Evolutionary conservation across 2,329 filamentous ascomycete species (phyloP).

Genomic region (Cercospora brassicicola): DNA sequence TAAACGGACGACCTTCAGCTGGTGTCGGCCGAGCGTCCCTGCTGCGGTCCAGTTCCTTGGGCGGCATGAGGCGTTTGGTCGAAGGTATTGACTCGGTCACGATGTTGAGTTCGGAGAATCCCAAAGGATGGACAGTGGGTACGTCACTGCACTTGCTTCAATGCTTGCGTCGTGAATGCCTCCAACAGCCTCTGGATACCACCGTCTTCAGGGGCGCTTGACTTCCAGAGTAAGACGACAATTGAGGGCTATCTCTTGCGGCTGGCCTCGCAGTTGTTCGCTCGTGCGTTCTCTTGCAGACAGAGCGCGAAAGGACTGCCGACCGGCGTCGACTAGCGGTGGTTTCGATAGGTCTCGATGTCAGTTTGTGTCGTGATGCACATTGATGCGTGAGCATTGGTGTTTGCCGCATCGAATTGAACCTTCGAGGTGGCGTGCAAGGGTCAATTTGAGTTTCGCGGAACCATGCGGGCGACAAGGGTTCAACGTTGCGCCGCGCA

Average conservation of each 20-base stretch:
- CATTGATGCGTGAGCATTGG: not conserved
- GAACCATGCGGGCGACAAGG: conserved; percentile 1
- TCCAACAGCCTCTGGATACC: not conserved
- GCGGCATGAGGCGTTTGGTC: not conserved
- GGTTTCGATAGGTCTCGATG: not conserved
- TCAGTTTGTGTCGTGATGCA: not conserved
- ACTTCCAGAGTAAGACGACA: not conserved
- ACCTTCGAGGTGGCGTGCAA: not conserved
- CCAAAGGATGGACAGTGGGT: not conserved
- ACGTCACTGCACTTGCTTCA: not conserved
- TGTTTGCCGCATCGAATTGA: not conserved
- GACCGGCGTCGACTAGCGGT: not conserved
- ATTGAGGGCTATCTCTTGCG: not conserved
- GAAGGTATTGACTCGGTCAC: not conserved
- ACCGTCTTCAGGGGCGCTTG: not conserved
- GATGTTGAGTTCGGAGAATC: not conserved
- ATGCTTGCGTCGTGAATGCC: not conserved
- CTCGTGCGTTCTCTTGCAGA: not conserved
- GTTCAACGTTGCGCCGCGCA: not conserved
- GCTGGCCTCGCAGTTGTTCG: not conserved
- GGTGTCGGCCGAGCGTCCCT: not conserved
- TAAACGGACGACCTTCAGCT: not conserved
- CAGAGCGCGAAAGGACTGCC: not conserved
- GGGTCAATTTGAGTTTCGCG: conserved; percentile 1
- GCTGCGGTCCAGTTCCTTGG: not conserved